Percentiles rank a stretch among this genome's conserved stretches.
Conservation (phyloP, 2,329 filamentous ascomycete species). For the Phialocephala sp. region DNA sequence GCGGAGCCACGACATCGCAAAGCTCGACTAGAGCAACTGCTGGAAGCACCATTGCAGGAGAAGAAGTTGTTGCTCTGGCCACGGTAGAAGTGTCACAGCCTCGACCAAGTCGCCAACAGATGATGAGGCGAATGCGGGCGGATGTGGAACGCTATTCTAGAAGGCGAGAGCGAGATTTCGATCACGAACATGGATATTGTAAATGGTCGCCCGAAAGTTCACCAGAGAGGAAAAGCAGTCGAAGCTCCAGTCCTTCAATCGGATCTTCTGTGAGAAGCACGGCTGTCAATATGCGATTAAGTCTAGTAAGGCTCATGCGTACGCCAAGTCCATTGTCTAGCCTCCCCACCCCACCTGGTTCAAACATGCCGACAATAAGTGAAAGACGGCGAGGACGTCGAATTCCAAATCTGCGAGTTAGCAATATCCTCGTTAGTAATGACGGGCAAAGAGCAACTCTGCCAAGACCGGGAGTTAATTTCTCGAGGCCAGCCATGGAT, state of each 20-base stretch:
- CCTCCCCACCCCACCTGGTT: background rate
- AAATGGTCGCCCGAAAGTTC: slow-evolving; percentile 2
- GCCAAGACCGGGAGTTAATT: background rate
- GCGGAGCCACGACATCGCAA: background rate
- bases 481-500: background rate
- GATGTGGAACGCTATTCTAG: background rate
- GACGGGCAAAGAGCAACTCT: background rate
- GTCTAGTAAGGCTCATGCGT: background rate
- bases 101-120: background rate
- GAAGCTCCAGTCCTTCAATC: background rate
- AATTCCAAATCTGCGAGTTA: background rate
- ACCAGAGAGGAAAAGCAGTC: background rate
- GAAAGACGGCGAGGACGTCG: background rate
- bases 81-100: background rate
- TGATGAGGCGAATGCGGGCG: background rate
- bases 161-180: background rate
- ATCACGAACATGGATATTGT: background rate
- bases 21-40: background rate
- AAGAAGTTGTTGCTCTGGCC: background rate
- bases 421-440: background rate
- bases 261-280: background rate
- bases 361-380: background rate
- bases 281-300: background rate
- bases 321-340: background rate
- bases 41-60: background rate